Percentiles rank a stretch among this genome's conserved stretches.
These are phyloP conservation scores for Rauvolfia tetraphylla DNA, from an alignment of 257 asterid genomes.

Conservation along the genomic window DNA sequence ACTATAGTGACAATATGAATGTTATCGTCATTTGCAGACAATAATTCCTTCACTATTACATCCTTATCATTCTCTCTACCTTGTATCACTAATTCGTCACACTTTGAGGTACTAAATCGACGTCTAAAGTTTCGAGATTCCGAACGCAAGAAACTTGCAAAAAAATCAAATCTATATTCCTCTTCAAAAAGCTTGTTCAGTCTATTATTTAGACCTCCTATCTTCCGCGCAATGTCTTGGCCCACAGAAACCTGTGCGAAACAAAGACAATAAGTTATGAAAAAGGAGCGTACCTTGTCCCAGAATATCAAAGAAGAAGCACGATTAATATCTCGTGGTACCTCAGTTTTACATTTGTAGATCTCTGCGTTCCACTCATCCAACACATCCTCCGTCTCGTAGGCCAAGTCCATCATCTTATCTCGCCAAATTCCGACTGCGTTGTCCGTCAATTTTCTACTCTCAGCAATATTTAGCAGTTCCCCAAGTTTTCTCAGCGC, in stretches of 20 bases:
- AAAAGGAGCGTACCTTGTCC: neutral
- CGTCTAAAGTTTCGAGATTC: too few species aligned
- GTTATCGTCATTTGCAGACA: neutral
- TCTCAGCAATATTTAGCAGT: neutral
- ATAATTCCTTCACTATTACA: neutral
- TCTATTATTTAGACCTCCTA: too few species aligned
- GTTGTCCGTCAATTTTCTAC: neutral
- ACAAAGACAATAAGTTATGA: too few species aligned
- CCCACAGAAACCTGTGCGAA: neutral
- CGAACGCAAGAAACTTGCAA: neutral
- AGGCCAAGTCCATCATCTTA: neutral
- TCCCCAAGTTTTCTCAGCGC: too few species aligned
- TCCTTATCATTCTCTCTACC: neutral
- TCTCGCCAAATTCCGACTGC: neutral
- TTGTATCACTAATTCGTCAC: neutral
- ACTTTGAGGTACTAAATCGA: too few species aligned
- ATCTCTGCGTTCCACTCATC: neutral
- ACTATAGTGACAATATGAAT: neutral
- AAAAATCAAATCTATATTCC: too few species aligned
- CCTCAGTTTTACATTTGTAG: neutral
- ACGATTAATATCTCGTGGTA: too few species aligned
- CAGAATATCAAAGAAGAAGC: neutral
- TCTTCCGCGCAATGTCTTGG: neutral
- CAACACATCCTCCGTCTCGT: neutral
- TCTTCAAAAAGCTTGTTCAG: neutral